A percentile compares a stretch with the other conserved stretches of the same genome.
These are phyloP conservation scores for Xylariaceae sp. DNA, from an alignment of 2,329 filamentous ascomycete species.

Conservation along the genomic window DNA sequence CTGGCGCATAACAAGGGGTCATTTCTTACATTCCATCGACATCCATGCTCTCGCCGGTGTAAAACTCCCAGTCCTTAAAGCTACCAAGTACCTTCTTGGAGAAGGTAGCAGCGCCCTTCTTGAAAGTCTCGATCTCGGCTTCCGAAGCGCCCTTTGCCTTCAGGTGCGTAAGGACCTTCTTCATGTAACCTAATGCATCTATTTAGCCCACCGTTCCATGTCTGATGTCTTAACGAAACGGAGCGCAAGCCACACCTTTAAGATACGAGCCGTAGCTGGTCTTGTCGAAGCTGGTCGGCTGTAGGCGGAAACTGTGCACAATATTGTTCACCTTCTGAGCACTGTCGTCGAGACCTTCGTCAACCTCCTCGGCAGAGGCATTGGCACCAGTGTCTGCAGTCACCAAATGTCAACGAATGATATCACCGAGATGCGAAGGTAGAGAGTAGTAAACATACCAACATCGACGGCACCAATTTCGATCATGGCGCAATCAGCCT, in stretches of 20 bases:
- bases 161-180: slow-evolving; percentile 70
- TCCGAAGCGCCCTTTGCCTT: slow-evolving; percentile 56
- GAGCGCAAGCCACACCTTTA: slow-evolving; percentile 59
- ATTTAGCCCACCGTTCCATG: slow-evolving; percentile 6
- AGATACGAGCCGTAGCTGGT: slow-evolving; percentile 77
- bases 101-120: slow-evolving; percentile 65
- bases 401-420: slow-evolving; percentile 5
- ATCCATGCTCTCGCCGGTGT: slow-evolving; percentile 87
- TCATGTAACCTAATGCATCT: slow-evolving; percentile 69
- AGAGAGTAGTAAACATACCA: slow-evolving; percentile 46
- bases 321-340: slow-evolving; percentile 83
- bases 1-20: background rate
- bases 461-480: slow-evolving; percentile 68
- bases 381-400: slow-evolving; percentile 84
- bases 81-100: slow-evolving; percentile 75
- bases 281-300: slow-evolving; percentile 77
- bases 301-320: slow-evolving; percentile 84
- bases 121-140: slow-evolving; percentile 69
- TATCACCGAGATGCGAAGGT: slow-evolving; percentile 2
- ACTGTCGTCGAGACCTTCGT: slow-evolving; percentile 66
- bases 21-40: slow-evolving; percentile 80
- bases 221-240: background rate
- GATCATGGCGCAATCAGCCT: slow-evolving; percentile 90
- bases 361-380: slow-evolving; percentile 86
- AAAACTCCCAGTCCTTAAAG: slow-evolving; percentile 97